Evolutionary conservation across 371 early-diverging fungal species (phyloP).

Genomic region (Gilbertella persicaria): DNA sequence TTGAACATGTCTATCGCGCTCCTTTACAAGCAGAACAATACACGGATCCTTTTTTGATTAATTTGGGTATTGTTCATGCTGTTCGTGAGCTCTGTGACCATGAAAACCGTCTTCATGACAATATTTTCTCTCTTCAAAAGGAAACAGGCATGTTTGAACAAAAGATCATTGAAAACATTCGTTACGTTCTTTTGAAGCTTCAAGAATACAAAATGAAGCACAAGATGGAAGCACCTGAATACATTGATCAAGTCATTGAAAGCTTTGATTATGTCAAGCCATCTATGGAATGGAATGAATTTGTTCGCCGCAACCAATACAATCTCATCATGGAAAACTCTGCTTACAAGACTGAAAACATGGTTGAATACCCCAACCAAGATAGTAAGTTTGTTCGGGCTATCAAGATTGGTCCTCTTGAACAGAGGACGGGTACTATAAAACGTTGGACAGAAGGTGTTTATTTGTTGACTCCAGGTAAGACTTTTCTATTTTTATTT

Average conservation of each 20-base stretch:
- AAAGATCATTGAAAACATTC: slow-evolving; percentile 36
- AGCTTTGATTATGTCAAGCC: slow-evolving; percentile 29
- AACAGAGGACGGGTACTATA: slow-evolving; percentile 30
- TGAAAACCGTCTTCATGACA: slow-evolving; percentile 49
- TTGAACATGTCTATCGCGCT: slow-evolving; percentile 20
- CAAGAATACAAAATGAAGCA: slow-evolving; percentile 36
- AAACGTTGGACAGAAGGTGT: slow-evolving; percentile 37
- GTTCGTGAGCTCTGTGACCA: slow-evolving; percentile 32
- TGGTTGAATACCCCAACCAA: slow-evolving; percentile 44
- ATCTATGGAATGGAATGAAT: slow-evolving; percentile 47
- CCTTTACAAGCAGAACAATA: slow-evolving; percentile 31
- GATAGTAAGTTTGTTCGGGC: slow-evolving; percentile 34
- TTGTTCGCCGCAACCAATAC: slow-evolving; percentile 35
- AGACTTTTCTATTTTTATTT: background rate
- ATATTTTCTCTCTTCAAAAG: slow-evolving; percentile 41
- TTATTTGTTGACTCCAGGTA: slow-evolving; percentile 48
- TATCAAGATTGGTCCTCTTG: slow-evolving; percentile 42
- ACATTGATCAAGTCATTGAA: slow-evolving; percentile 25
- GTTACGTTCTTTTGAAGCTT: slow-evolving; percentile 26
- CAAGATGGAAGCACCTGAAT: slow-evolving; percentile 31
- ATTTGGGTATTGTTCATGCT: slow-evolving; percentile 34
- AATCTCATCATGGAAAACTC: slow-evolving; percentile 40
- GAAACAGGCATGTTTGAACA: slow-evolving; percentile 45
- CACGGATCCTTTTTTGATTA: slow-evolving; percentile 42
- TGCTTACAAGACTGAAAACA: slow-evolving; percentile 42